Percentiles rank a stretch among this genome's conserved stretches.
phyloP scores from a whole-genome alignment of 495 filamentous ascomycete species.

The Neurospora sp. region DNA sequence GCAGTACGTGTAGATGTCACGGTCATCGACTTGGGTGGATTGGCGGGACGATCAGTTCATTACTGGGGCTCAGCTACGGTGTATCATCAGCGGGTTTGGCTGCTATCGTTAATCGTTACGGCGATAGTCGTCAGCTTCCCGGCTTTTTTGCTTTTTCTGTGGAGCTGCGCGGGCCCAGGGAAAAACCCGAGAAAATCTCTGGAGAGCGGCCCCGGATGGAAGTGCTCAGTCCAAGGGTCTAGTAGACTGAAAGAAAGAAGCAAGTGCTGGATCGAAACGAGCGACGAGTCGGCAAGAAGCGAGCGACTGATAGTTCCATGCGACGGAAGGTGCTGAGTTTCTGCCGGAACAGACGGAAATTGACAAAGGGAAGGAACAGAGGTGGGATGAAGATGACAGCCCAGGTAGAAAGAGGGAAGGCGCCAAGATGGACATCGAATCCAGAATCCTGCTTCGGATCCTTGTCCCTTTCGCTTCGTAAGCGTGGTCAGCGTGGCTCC shows the following conservation, averaged over 20 bases:
- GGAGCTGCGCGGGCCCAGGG: neutral
- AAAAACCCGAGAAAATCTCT: neutral
- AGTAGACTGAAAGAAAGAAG: neutral
- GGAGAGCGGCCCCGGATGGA: neutral
- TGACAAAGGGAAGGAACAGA: neutral
- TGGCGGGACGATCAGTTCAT: neutral
- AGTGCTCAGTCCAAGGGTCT: neutral
- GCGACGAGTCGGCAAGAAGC: neutral
- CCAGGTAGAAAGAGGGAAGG: neutral
- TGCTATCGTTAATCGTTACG: neutral
- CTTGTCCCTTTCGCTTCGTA: neutral
- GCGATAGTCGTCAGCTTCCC: neutral
- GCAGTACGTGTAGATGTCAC: neutral
- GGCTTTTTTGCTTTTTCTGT: neutral
- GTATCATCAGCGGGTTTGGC: neutral
- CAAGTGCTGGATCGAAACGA: neutral
- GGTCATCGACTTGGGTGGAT: neutral
- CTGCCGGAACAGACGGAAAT: neutral
- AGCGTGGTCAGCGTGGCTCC: neutral
- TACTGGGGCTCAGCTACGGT: neutral
- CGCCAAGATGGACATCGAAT: neutral
- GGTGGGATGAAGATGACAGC: neutral
- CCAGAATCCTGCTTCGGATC: neutral
- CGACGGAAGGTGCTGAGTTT: neutral
- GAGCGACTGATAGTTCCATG: neutral